Base-by-base conservation (phyloP, 108 stramenopile genomes). In the Pseudonitzschia multistriata region DNA sequence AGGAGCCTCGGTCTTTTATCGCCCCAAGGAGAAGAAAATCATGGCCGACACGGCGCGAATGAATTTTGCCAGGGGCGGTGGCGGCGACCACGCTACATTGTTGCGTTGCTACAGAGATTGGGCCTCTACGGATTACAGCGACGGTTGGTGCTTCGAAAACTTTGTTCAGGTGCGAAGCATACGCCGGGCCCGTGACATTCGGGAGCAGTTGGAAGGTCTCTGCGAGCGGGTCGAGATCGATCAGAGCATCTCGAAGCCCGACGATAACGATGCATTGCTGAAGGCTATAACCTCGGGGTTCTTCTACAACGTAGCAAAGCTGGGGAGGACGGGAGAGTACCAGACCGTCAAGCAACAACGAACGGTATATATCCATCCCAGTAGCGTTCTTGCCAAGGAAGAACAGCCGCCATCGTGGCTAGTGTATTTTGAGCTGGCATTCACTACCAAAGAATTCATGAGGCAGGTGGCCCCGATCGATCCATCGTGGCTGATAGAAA, bases 141-240 rank as follows among this genome's bases (percentile, higher is more conserved):
- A 93, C 7, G 94, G 90, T 57, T 99, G 99, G 99, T 99, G 99
- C 81, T 95, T 96, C 77, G 99, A 99, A 66, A 98, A 99, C 70
- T 99, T 86, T 68, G 93, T 98, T 6, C 99, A 99, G 74, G 90
- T 97, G 6, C 82, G 88, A 29, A 94, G 84, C 76, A 95, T 99
- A 61, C 86, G 87, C 61, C 86, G 94, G 56, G 99, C 99, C 15
- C 76, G 98, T 24, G 99, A 98, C 64, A 93, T 99, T 54, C 92
- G 98, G 24, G 98, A 98, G 67, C 99, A 99, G 78, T 85, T 99
- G 30, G 96, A 94, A 71, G 95, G 95, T 25, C 85, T 99, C 22
- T 98, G 97, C 77, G 99, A 99, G 61, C 80, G 99, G 56, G 97
- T 99, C 13, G 99, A 99, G 82, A 89, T 99, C 31, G 97, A 97